Percentiles rank a stretch among this genome's conserved stretches.
phyloP scores from a whole-genome alignment of 1,284 basidiomycete species.

The Inonotus hispidus region DNA sequence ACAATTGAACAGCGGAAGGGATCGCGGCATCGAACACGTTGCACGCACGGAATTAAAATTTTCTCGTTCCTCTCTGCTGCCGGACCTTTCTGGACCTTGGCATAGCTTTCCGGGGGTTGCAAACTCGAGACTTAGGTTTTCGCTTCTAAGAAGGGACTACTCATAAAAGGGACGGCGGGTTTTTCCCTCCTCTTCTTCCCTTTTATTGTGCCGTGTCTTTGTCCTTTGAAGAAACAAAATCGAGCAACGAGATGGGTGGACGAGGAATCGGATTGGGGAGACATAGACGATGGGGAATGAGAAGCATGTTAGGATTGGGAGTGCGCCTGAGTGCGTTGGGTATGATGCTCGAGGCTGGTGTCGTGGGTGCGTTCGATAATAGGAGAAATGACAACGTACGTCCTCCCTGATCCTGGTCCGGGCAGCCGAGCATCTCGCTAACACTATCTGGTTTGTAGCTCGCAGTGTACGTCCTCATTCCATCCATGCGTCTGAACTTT shows the following conservation, averaged over 20 bases:
- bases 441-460: slow-evolving; percentile 4
- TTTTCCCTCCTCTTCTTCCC: not conserved
- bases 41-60: not conserved
- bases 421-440: not conserved
- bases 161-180: not conserved
- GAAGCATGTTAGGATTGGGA: not conserved
- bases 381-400: slow-evolving; percentile 19
- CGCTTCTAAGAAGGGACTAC: not conserved
- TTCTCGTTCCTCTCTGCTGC: not conserved
- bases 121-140: not conserved
- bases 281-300: not conserved
- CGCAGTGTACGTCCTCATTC: slow-evolving; percentile 15
- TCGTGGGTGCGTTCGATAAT: slow-evolving; percentile 10
- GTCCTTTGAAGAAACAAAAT: too few species aligned
- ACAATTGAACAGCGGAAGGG: too few species aligned
- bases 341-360: not conserved
- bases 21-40: not conserved
- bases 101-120: not conserved
- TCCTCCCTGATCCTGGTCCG: not conserved
- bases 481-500: not conserved
- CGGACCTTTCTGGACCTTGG: not conserved
- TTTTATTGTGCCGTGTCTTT: too few species aligned
- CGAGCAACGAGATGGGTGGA: too few species aligned
- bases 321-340: too few species aligned
- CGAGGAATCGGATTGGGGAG: too few species aligned